Percentiles rank a stretch among this genome's conserved stretches.
phyloP scores from a whole-genome alignment of 2,329 filamentous ascomycete species.

The Cryphonectria parasitica region DNA sequence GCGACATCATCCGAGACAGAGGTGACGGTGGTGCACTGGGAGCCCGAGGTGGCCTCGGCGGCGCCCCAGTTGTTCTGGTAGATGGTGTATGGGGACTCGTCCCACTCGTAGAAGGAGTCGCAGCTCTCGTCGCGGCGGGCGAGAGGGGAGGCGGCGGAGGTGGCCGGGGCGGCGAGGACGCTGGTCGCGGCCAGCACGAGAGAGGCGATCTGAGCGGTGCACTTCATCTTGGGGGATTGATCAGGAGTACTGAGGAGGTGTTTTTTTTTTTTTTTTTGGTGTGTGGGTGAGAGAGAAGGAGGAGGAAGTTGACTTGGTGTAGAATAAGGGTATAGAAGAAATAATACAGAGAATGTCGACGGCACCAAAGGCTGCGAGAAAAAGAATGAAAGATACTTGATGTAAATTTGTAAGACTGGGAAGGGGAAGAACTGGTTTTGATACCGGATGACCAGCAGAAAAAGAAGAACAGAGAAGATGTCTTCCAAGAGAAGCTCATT shows the following conservation, averaged over 20 bases:
- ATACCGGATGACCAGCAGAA: slow-evolving; percentile 7
- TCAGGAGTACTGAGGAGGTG: neutral
- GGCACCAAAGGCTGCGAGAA: slow-evolving; percentile 14
- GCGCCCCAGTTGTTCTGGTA: slow-evolving; percentile 59
- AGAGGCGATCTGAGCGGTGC: slow-evolving; percentile 32
- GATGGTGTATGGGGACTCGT: slow-evolving; percentile 48
- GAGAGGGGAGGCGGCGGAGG: slow-evolving; percentile 35
- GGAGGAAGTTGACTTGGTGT: neutral
- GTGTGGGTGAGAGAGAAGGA: neutral
- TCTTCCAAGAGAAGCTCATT: neutral
- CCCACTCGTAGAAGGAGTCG: slow-evolving; percentile 43
- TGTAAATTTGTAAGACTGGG: neutral
- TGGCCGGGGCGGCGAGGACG: slow-evolving; percentile 35
- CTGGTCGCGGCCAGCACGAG: slow-evolving; percentile 37
- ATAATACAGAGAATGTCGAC: slow-evolving; percentile 4
- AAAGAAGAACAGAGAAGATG: neutral
- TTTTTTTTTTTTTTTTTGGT: too few relatives aligned
- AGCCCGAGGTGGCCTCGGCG: slow-evolving; percentile 41
- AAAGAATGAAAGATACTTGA: neutral
- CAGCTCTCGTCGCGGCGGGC: slow-evolving; percentile 43
- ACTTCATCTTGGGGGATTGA: slow-evolving; percentile 24
- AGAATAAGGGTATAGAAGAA: neutral
- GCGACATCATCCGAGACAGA: slow-evolving; percentile 40
- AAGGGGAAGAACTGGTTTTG: neutral
- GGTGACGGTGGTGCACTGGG: slow-evolving; percentile 48